These are phyloP conservation scores for Ogataea paraovalis DNA, from an alignment of 805 yeast genomes.

Conservation along the genomic window DNA sequence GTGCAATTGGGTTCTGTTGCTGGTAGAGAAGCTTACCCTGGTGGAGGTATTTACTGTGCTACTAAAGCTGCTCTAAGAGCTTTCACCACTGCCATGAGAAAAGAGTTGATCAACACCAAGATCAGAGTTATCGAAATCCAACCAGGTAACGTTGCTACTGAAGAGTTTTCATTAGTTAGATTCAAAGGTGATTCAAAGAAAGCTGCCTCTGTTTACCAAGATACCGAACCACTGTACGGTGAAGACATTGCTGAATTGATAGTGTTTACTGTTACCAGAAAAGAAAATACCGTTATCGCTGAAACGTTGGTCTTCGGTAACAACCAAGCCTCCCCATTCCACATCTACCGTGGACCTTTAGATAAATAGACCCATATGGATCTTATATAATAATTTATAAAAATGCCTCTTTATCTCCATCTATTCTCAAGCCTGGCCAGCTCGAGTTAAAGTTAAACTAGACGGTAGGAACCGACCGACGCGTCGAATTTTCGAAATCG, in stretches of 20 bases:
- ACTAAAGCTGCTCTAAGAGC: conserved; percentile 70
- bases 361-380: not conserved
- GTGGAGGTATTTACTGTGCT: conserved; percentile 76
- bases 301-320: conserved; percentile 81
- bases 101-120: conserved; percentile 48
- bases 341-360: conserved; percentile 40
- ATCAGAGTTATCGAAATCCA: conserved; percentile 70
- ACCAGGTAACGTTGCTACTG: conserved; percentile 77
- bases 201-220: conserved; percentile 64
- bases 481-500: no score
- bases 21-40: conserved; percentile 75
- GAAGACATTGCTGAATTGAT: conserved; percentile 74
- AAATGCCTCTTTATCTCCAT: no score
- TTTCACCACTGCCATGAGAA: conserved; percentile 61
- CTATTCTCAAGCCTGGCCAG: no score
- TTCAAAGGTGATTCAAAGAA: conserved; percentile 56
- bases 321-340: conserved; percentile 78
- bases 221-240: conserved; percentile 66
- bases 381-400: no score
- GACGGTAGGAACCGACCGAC: no score
- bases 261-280: conserved; percentile 62
- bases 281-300: conserved; percentile 69
- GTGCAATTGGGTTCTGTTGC: conserved; percentile 76
- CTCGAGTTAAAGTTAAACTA: no score
- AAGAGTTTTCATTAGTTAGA: conserved; percentile 62